Conservation (phyloP, 371 early-diverging fungal species). For the Rozella allomycis region DNA sequence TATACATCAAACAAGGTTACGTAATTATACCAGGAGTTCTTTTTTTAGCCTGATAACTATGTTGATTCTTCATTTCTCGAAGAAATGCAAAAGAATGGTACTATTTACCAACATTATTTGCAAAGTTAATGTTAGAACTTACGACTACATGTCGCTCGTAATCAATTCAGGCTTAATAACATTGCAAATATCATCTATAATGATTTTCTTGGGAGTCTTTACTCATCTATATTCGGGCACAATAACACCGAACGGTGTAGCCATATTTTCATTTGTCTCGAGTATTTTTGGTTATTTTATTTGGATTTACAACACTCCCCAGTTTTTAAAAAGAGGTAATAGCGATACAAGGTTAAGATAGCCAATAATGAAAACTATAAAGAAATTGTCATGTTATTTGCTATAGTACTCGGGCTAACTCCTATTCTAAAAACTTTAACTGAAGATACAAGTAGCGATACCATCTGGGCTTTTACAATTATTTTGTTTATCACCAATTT, state of each 20-base stretch:
- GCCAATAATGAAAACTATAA: slow-evolving; percentile 25
- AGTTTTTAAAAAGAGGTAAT: too few relatives aligned
- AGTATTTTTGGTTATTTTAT: slow-evolving; percentile 40
- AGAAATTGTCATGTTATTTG: slow-evolving; percentile 47
- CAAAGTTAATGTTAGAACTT: slow-evolving; percentile 11
- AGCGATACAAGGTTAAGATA: too few relatives aligned
- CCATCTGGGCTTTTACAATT: slow-evolving; percentile 77
- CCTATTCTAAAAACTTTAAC: slow-evolving; percentile 82
- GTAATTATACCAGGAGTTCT: too few relatives aligned
- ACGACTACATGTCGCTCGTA: slow-evolving; percentile 12
- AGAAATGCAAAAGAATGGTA: slow-evolving; percentile 73
- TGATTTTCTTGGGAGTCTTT: slow-evolving; percentile 68
- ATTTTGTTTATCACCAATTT: slow-evolving; percentile 59
- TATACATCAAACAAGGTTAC: slow-evolving; percentile 74
- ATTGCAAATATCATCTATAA: slow-evolving; percentile 57
- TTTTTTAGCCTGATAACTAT: slow-evolving; percentile 82
- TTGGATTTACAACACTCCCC: slow-evolving; percentile 42
- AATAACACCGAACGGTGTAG: slow-evolving; percentile 30
- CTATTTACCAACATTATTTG: slow-evolving; percentile 1
- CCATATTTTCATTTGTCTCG: too few relatives aligned
- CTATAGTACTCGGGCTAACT: slow-evolving; percentile 58
- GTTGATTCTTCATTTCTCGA: slow-evolving; percentile 68
- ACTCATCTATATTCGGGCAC: slow-evolving; percentile 35
- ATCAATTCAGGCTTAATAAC: slow-evolving; percentile 24
- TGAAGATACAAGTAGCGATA: slow-evolving; percentile 63